A percentile compares a stretch with the other conserved stretches of the same genome.
Conservation (phyloP, 1,284 basidiomycete genomes). For the Ustilago nuda region DNA sequence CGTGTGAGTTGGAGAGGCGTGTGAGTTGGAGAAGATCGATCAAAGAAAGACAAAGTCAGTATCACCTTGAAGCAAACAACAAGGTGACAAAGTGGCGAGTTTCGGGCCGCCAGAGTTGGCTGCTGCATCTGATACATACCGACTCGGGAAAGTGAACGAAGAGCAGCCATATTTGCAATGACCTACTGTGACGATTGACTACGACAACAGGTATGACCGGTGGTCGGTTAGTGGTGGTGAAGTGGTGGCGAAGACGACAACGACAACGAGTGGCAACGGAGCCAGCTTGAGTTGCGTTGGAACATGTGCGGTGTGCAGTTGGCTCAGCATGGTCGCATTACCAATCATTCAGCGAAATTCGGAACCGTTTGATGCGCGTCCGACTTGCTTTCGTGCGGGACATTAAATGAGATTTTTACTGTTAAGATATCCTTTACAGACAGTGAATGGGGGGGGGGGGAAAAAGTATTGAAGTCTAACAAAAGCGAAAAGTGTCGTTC, state of each 20-base stretch:
- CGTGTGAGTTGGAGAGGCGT: background rate
- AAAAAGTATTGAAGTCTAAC: too few species aligned
- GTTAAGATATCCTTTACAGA: background rate
- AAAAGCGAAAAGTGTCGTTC: too few species aligned
- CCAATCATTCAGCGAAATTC: slow-evolving; percentile 38
- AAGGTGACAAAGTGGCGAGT: slow-evolving; percentile 3
- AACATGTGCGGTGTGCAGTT: background rate
- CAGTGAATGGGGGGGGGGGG: too few species aligned
- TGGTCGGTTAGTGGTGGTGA: background rate
- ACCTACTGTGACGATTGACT: slow-evolving; percentile 2
- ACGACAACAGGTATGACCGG: background rate
- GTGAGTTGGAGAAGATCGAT: background rate
- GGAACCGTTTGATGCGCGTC: slow-evolving; percentile 35
- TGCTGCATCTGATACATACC: slow-evolving; percentile 27
- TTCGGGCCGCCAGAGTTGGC: background rate
- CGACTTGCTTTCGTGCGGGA: slow-evolving; percentile 20
- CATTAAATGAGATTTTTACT: background rate
- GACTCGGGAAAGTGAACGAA: slow-evolving; percentile 47
- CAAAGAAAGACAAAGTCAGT: slow-evolving; percentile 1
- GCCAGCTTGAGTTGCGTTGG: background rate
- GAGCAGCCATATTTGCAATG: slow-evolving; percentile 41
- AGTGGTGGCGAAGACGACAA: slow-evolving; percentile 26
- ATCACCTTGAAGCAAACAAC: background rate
- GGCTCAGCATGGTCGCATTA: slow-evolving; percentile 43
- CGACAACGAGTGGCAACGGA: background rate